These are phyloP conservation scores for Exophiala aquamarina DNA, from an alignment of 2,329 filamentous ascomycete genomes.

Conservation along the genomic window DNA sequence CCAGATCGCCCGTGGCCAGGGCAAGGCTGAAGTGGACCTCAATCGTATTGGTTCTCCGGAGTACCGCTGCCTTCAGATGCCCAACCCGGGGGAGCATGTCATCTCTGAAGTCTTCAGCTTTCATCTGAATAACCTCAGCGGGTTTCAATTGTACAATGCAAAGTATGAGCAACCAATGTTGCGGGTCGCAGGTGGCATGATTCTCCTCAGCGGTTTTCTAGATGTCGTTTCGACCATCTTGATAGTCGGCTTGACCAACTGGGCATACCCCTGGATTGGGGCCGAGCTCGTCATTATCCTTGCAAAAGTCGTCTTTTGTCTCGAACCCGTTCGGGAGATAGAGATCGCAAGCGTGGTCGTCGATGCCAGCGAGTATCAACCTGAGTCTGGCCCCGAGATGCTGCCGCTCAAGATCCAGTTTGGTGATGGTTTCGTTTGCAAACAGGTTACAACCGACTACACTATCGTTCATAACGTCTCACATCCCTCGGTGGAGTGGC, in stretches of 20 bases:
- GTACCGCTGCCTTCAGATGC: constrained; percentile 8
- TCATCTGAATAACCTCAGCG: constrained; percentile 4
- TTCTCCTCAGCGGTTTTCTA: constrained; percentile 2
- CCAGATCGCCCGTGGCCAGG: constrained; percentile 2
- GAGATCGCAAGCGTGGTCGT: constrained; percentile 3
- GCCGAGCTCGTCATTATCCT: constrained; percentile 7
- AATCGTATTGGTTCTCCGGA: constrained; percentile 2
- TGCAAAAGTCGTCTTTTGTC: constrained; percentile 5
- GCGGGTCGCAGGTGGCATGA: constrained; percentile 1
- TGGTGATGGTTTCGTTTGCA: neutral
- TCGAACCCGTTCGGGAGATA: constrained; percentile 6
- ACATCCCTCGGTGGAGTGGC: constrained; percentile 6
- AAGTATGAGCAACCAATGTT: constrained; percentile 7
- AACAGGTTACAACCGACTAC: neutral
- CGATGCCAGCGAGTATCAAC: neutral
- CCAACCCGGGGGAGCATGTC: neutral
- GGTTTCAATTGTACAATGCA: constrained; percentile 3
- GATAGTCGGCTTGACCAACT: constrained; percentile 5
- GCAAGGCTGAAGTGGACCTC: constrained; percentile 4
- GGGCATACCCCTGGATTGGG: constrained; percentile 8
- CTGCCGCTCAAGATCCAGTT: constrained; percentile 3
- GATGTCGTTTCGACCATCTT: constrained; percentile 5
- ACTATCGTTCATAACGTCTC: constrained; percentile 1
- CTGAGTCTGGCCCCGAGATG: neutral
- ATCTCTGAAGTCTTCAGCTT: constrained; percentile 5